Evolutionary conservation across 371 early-diverging fungal genomes (phyloP), one percentile per base, ranked within the genome.

Genomic region (Circinella minor): DNA sequence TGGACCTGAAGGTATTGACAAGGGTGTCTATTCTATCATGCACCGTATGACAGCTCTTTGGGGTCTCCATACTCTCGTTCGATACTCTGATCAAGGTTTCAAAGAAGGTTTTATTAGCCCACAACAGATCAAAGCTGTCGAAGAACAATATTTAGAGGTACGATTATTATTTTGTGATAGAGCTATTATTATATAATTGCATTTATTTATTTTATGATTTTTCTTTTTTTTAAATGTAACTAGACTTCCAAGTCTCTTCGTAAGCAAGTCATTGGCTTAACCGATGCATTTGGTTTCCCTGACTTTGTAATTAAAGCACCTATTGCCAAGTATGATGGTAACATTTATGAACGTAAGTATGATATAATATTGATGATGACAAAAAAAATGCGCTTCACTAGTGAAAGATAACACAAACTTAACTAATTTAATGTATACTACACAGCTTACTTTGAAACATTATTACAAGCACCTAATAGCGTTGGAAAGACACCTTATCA

Each of bases 241-340:
- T 15, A 67, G 57, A 89, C 48, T 15, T 69, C 89, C 73, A 82
- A 82, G 73, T 77, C 81, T 10, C 70, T 90, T 51, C 85, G 92
- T 55, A 74, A 75, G 39, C 86, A 89, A 68, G 89, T 84, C 3
- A 82, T 92, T 67, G 89, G 90, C 4, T 75, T 90, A 9, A 80
- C 86, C 10, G 91, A 91, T 71, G 86, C 85, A 3, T 89, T 86
- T 69, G 86, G 81, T 3, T 80, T 85, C 55, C 90, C 91, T 17
- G 91, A 91, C 70, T 91, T 87, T 73, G 73, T 91, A 27, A 65
- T 90, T 61, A 90, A 89, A 77, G 88, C 89, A 14, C 90, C 90
- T 5, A 88, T 91, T 72, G 91, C 86, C 36, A 81, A 81, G 46
- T 83, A 85, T 36, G 88, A 90, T 67, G 91, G 91, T 18, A 76